Percentiles rank a stretch among this genome's conserved stretches.
phyloP scores from a whole-genome alignment of 805 yeast genomes.

The Yamadazyma kitorensis region DNA sequence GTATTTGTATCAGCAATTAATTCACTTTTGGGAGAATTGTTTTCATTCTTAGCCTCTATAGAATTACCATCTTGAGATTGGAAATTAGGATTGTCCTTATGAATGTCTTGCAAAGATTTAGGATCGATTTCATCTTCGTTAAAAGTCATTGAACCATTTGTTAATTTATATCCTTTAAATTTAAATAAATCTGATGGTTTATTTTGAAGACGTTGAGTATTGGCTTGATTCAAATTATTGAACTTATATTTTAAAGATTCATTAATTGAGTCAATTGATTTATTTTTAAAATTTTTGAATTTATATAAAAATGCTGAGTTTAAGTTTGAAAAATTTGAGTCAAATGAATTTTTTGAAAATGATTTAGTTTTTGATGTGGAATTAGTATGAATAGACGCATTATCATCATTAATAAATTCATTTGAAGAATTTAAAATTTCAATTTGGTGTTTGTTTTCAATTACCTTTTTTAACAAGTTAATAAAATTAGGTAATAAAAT shows the following conservation, averaged over 20 bases:
- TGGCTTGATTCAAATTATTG: too few relatives aligned
- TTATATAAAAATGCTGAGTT: conserved; percentile 7
- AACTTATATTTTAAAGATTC: conserved; percentile 9
- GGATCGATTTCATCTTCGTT: conserved; percentile 8
- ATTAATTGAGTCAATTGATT: conserved; percentile 14
- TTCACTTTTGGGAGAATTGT: too few relatives aligned
- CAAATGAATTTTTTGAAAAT: not conserved
- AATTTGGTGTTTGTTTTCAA: conserved; percentile 12
- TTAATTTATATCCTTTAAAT: conserved; percentile 10
- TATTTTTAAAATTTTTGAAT: conserved; percentile 14
- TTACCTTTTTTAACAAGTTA: conserved; percentile 16
- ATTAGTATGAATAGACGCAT: too few relatives aligned
- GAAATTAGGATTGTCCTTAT: too few relatives aligned
- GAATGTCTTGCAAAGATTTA: too few relatives aligned
- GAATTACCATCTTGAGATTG: too few relatives aligned
- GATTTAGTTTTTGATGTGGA: not conserved
- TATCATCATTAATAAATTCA: too few relatives aligned
- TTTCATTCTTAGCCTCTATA: too few relatives aligned
- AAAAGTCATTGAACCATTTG: conserved; percentile 8
- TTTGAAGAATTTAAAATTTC: not conserved
- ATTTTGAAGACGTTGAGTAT: too few relatives aligned
- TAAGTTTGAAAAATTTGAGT: not conserved
- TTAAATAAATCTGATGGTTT: not conserved
- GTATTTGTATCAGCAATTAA: too few relatives aligned
- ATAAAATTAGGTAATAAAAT: conserved; percentile 16